phyloP scores from a whole-genome alignment of 2,329 filamentous ascomycete species.

The Albophoma yamanashiensis region DNA sequence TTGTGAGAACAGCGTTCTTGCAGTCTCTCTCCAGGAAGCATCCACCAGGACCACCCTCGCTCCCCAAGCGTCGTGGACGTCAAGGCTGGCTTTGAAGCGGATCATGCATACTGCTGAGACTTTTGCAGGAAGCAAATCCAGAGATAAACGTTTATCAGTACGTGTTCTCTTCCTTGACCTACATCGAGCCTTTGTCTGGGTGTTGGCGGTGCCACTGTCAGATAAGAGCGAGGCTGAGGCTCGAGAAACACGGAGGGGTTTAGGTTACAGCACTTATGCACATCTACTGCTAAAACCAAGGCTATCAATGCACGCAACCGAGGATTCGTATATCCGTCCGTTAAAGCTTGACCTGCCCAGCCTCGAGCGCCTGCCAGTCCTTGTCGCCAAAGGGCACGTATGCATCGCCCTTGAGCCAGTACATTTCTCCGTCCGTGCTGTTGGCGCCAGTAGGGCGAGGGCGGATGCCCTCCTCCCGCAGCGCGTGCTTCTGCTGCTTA shows the following conservation, averaged over 20 bases:
- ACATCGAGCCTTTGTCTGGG: too few relatives aligned
- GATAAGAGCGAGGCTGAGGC: too few relatives aligned
- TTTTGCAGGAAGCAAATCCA: neutral
- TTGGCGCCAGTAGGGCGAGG: constrained; percentile 24
- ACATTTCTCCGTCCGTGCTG: constrained; percentile 34
- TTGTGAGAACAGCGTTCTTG: neutral
- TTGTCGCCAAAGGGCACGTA: constrained; percentile 57
- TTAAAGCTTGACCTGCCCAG: constrained; percentile 60
- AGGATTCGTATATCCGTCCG: too few relatives aligned
- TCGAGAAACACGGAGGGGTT: too few relatives aligned
- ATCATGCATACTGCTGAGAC: neutral
- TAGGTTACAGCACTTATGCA: neutral
- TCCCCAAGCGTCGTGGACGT: neutral
- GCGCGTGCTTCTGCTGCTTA: constrained; percentile 72
- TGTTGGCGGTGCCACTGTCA: too few relatives aligned
- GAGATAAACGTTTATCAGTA: neutral
- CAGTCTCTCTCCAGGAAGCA: neutral
- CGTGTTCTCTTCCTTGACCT: too few relatives aligned
- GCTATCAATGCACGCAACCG: neutral
- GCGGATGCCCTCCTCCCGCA: constrained; percentile 66
- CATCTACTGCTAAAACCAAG: neutral
- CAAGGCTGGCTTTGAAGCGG: neutral
- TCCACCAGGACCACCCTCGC: neutral
- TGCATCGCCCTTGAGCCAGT: constrained; percentile 53
- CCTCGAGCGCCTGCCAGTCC: constrained; percentile 60